Base-by-base conservation (phyloP, 495 filamentous ascomycete genomes). In the Penicillium cinerascens region DNA sequence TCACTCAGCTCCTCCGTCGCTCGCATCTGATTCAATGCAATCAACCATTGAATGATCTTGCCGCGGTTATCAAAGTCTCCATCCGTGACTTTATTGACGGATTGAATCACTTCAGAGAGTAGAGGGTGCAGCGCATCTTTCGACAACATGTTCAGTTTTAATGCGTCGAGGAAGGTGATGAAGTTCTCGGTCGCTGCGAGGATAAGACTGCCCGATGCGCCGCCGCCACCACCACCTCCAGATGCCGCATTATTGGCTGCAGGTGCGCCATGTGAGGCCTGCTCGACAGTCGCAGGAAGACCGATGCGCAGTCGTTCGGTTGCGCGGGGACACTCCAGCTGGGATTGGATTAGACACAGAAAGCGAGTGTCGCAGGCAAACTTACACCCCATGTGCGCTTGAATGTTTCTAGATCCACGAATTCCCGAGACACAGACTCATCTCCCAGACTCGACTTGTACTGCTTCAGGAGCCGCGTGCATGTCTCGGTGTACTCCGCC, bases 1-100 rank as follows among this genome's bases (percentile, higher is more conserved):
- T 96, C 88, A 51, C 76, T 85, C 60, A 99, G 70, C 66, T 96
- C 91, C 55, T 97, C 91, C 2, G 90, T 90, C 18, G 90, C 92
- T 56, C 89, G 86, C 93, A 97, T 97, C 69, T 95, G 91, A 66
- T 99, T 97, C 57, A 99, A 74, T 22, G 87, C 83, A 61, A 99
- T 99, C 59, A 99, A 77, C 95, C 95, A 99, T 64, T 95, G 90
- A 38, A 99, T 89, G 60, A 99, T 97, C 77, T 97, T 97, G 38
- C 88, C 90, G 60, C 92, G 84, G 57, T 87, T 89, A 54, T 96
- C 90, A 68, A 97, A 99, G 47, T 97, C 93, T 37, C 81, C 77
- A 59, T 91, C 89, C 13, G 92, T 96, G 53, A 97, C 95, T 65
- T 92, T 92, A 68, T 97, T 97, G 23, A 95, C 95, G 2, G 88